Evolutionary conservation across 1,284 basidiomycete genomes (phyloP).

Genomic region (Leccinum subrobustum): DNA sequence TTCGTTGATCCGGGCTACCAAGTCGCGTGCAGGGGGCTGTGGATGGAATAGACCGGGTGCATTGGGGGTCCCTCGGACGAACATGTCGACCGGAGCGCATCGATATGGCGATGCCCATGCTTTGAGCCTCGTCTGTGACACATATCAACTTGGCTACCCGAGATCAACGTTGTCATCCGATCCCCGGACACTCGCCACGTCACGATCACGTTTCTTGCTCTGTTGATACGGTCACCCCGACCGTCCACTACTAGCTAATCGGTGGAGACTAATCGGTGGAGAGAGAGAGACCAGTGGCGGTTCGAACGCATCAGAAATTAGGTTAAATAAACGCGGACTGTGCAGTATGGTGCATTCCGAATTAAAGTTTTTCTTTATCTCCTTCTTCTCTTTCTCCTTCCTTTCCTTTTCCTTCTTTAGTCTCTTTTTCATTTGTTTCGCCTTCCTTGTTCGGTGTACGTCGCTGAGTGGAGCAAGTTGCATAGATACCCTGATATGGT

Average conservation of each 20-base stretch:
- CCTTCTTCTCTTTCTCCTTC: neutral
- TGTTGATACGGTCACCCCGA: neutral
- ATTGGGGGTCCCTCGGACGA: neutral
- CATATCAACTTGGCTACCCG: neutral
- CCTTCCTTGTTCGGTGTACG: neutral
- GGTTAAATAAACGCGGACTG: neutral
- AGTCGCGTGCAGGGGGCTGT: neutral
- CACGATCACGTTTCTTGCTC: neutral
- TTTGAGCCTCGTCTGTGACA: neutral
- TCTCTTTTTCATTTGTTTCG: neutral
- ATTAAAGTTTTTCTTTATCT: neutral
- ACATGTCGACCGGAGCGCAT: neutral
- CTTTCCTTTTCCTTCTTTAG: neutral
- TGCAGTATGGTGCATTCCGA: neutral
- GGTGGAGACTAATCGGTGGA: neutral
- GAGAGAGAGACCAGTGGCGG: neutral
- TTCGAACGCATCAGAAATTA: neutral
- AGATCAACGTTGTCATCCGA: neutral
- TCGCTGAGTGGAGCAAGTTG: neutral
- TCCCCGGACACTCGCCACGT: neutral
- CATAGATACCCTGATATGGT: neutral
- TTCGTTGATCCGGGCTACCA: neutral
- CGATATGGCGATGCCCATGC: neutral
- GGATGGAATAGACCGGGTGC: neutral
- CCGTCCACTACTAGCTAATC: neutral